A percentile compares a stretch with the other conserved stretches of the same genome.
Conservation (phyloP, 352 stramenopile species). For the Halophytophthora polymorphica region DNA sequence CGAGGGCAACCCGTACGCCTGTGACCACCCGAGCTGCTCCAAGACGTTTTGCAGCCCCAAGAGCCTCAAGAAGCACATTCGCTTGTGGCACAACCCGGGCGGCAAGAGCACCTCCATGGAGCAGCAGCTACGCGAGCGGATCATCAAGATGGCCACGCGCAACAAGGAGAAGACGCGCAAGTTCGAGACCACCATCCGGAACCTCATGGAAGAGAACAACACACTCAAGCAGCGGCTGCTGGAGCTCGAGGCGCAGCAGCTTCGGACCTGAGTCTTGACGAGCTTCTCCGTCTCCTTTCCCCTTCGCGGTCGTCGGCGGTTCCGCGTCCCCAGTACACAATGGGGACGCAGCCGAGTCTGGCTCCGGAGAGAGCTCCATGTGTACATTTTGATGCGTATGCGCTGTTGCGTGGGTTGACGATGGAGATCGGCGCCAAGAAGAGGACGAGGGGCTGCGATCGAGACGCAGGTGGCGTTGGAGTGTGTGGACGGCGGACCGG, state of each 20-base stretch:
- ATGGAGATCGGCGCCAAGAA: no score
- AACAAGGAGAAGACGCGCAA: slow-evolving; percentile 85
- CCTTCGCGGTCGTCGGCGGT: neutral
- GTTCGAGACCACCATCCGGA: slow-evolving; percentile 74
- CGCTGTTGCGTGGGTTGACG: no score
- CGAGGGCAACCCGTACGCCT: slow-evolving; percentile 78
- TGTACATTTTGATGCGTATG: no score
- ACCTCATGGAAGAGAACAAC: slow-evolving; percentile 77
- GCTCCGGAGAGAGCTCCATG: neutral
- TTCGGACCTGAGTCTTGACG: slow-evolving; percentile 1
- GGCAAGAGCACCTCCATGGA: slow-evolving; percentile 85
- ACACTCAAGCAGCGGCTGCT: slow-evolving; percentile 59
- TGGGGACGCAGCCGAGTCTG: neutral
- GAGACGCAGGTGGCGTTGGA: no score
- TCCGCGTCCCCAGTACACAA: neutral
- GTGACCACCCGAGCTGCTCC: slow-evolving; percentile 72
- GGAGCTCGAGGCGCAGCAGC: slow-evolving; percentile 45
- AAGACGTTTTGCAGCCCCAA: slow-evolving; percentile 86
- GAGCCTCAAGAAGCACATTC: slow-evolving; percentile 83
- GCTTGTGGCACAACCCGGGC: slow-evolving; percentile 76
- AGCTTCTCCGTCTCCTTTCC: no score
- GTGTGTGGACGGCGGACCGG: no score
- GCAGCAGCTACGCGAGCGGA: slow-evolving; percentile 78
- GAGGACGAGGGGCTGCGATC: no score
- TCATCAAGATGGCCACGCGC: slow-evolving; percentile 82